These are phyloP conservation scores for Quercus dentata DNA, from an alignment of 306 rosid genomes.

Conservation along the genomic window DNA sequence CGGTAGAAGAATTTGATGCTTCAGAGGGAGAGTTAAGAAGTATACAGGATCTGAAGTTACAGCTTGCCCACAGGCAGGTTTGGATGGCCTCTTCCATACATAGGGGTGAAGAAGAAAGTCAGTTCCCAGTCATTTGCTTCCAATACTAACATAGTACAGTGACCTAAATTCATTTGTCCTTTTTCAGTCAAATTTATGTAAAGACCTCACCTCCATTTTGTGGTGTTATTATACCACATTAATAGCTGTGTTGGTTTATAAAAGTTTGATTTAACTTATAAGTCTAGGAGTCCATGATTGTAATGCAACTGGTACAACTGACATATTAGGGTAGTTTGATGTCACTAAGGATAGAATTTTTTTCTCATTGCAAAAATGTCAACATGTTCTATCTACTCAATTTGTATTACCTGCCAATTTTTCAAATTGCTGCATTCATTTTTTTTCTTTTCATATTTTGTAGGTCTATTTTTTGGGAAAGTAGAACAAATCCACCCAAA, in stretches of 20 bases:
- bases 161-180: slow-evolving; percentile 10
- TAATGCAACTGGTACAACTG: not conserved
- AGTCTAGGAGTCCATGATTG: not conserved
- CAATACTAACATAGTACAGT: not conserved
- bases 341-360: not conserved
- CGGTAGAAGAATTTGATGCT: slow-evolving; percentile 54
- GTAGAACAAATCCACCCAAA: not conserved
- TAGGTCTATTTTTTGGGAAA: not conserved
- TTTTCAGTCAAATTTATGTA: not conserved
- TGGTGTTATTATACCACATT: not conserved
- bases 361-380: not conserved
- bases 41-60: slow-evolving; percentile 46
- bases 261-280: not conserved
- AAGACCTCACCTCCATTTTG: not conserved
- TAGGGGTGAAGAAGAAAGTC: slow-evolving; percentile 89
- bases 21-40: slow-evolving; percentile 37
- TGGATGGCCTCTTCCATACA: slow-evolving; percentile 99
- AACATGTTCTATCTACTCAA: not conserved
- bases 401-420: not conserved
- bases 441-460: not conserved
- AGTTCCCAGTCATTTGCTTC: slow-evolving; percentile 30
- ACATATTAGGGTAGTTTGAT: not conserved
- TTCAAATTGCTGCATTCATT: not conserved
- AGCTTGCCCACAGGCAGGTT: slow-evolving; percentile 57
- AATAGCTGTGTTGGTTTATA: not conserved